A percentile compares a stretch with the other conserved stretches of the same genome.
Evolutionary conservation across 352 stramenopile genomes (phyloP).

Genomic region (Globisporangium nunn): DNA sequence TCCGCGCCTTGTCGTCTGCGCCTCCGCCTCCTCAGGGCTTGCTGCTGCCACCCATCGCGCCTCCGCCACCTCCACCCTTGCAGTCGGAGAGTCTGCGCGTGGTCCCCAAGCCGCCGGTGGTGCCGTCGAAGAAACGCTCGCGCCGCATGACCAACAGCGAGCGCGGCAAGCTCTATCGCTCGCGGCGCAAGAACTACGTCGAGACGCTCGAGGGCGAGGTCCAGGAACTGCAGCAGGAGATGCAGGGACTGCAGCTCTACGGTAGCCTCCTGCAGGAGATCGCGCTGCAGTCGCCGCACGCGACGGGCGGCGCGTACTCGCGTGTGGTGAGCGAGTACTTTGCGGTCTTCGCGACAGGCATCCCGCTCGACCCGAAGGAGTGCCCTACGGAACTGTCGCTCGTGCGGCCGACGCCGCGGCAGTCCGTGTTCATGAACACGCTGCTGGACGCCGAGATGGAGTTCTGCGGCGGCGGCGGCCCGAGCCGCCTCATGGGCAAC

Average conservation of each 20-base stretch:
- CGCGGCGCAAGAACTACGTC: constrained; percentile 25
- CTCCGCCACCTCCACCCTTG: background rate
- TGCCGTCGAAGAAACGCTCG: constrained; percentile 5
- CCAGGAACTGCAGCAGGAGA: constrained; percentile 15
- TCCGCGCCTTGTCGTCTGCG: background rate
- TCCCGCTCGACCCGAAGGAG: constrained; percentile 1
- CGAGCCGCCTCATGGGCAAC: constrained; percentile 8
- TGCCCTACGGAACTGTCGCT: background rate
- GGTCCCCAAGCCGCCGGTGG: background rate
- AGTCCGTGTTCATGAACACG: constrained; percentile 9
- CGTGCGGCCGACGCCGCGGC: constrained; percentile 8
- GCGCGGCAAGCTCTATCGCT: constrained; percentile 27
- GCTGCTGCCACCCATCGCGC: background rate
- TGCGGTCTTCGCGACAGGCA: constrained; percentile 3
- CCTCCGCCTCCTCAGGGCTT: background rate
- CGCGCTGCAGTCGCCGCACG: constrained; percentile 3
- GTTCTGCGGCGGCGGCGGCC: constrained; percentile 10
- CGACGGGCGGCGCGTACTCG: constrained; percentile 7
- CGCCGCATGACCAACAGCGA: constrained; percentile 29
- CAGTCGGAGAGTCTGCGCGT: background rate
- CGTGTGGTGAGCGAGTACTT: constrained; percentile 12
- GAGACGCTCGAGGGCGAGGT: constrained; percentile 20
- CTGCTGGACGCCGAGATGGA: constrained; percentile 11
- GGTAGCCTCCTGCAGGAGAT: constrained; percentile 14
- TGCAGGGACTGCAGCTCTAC: constrained; percentile 17